Base-by-base conservation (phyloP, 371 early-diverging fungal species). In the Apophysomyces ossiformis region DNA sequence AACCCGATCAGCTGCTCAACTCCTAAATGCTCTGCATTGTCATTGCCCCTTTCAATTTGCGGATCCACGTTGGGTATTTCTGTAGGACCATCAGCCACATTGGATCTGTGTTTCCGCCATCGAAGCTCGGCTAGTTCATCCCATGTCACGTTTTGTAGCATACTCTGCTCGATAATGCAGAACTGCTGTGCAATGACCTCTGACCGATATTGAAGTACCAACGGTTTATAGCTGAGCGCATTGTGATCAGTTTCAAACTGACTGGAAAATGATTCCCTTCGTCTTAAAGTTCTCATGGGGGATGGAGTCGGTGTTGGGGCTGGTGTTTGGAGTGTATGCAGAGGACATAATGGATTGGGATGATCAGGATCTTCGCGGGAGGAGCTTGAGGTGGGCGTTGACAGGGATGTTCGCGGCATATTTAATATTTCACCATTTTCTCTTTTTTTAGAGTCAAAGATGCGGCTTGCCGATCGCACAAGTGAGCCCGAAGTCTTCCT, bases 81-180 rank as follows among this genome's bases (percentile, higher is more conserved):
- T 57, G 68, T 45, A 35, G 50, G 44, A 15, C 67, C 61, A 1
- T 66, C 50, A 57, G 64, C 26, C 56, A 56, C n/a, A 64, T 21
- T 36, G 63, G 69, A 71, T 46, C 66, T 39, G 11, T 63, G 69
- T 36, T 79, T 79, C 59, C 69, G 69, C 80, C 86, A 74, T 35
- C 86, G 73, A 21, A 86, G 58, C 63, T 87, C 88, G 8, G 81
- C 69, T 16, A 87, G 64, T 60, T 87, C 88, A 63, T 83, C 78
- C 88, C 88, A 87, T 32, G 78, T 76, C 1, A 87, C 77, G 21
- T 78, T 73, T 45, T 83, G 81, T 7, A 87, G 65, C 70, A 87
- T 84, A 8, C 70, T 69, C 50, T 81, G 76, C 64, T 87, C 88
- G 12, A 87, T 72, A 7, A 85, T 47, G 64, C 85, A 86, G 47